Evolutionary conservation across 352 stramenopile genomes (phyloP).

Genomic region (Phytophthora agathidicida): DNA sequence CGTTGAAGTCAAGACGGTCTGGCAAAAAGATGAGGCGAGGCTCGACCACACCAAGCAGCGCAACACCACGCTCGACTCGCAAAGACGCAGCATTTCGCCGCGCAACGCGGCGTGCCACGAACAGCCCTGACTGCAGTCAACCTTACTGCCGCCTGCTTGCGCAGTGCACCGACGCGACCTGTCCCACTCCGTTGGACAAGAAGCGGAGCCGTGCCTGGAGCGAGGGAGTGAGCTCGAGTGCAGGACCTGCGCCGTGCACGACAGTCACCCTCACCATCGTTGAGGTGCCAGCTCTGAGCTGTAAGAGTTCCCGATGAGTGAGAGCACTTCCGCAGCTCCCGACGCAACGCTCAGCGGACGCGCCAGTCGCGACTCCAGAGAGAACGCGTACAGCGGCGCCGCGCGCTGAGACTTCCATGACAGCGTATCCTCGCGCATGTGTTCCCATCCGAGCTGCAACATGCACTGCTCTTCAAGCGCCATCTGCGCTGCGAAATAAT

Average conservation of each 20-base stretch:
- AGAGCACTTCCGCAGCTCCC: neutral
- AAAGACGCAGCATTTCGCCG: slow-evolving; percentile 16
- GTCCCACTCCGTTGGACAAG: slow-evolving; percentile 4
- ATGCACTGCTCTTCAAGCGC: neutral
- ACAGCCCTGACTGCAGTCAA: slow-evolving; percentile 5
- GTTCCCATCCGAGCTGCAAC: slow-evolving; percentile 1
- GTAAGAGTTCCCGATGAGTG: neutral
- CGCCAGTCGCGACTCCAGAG: neutral
- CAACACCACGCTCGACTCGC: slow-evolving; percentile 6
- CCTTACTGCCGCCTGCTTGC: neutral
- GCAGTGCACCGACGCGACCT: slow-evolving; percentile 1
- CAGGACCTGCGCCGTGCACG: neutral
- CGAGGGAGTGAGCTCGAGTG: neutral
- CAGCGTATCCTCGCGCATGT: slow-evolving; percentile 10
- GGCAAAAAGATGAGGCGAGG: slow-evolving; percentile 11
- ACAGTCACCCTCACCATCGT: slow-evolving; percentile 12
- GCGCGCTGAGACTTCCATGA: neutral
- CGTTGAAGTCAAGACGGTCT: slow-evolving; percentile 14
- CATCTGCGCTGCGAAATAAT: slow-evolving; percentile 19
- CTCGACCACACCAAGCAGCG: slow-evolving; percentile 9
- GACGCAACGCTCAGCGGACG: neutral
- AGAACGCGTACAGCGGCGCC: no score
- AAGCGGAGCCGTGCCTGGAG: neutral
- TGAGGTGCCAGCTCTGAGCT: slow-evolving; percentile 13
- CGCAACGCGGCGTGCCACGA: slow-evolving; percentile 5